Percentiles rank a stretch among this genome's conserved stretches.
These are phyloP conservation scores for Mitragyna speciosa DNA, from an alignment of 257 asterid genomes.

Conservation along the genomic window DNA sequence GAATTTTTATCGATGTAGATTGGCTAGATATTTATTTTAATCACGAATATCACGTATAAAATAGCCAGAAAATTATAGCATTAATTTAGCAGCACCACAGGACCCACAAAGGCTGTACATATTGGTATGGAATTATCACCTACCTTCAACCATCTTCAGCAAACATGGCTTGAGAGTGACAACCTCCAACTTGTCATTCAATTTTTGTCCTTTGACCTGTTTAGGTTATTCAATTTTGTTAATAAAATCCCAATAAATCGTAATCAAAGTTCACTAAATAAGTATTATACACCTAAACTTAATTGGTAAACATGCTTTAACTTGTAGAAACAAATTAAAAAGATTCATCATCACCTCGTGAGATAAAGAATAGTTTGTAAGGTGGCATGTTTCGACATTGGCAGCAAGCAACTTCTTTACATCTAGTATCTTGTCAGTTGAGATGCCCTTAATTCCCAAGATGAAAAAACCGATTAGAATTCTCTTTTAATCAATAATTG, in stretches of 20 bases:
- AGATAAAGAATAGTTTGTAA: slow-evolving; percentile 72
- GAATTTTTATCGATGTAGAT: neutral
- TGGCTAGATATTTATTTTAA: neutral
- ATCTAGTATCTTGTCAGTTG: slow-evolving; percentile 93
- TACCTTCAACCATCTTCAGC: slow-evolving; percentile 94
- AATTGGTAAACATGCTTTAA: too few species aligned
- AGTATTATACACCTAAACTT: too few species aligned
- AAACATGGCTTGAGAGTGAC: slow-evolving; percentile 80
- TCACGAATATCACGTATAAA: too few species aligned
- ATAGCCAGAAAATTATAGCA: neutral
- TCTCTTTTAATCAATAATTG: neutral
- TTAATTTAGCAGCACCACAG: neutral
- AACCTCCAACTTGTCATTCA: slow-evolving; percentile 78
- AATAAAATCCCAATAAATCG: neutral
- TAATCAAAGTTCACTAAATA: neutral
- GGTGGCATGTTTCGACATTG: slow-evolving; percentile 86
- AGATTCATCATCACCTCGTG: slow-evolving; percentile 61
- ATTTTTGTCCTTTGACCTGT: slow-evolving; percentile 79
- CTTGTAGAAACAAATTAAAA: neutral
- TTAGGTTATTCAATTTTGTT: slow-evolving; percentile 1
- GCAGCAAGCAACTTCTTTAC: slow-evolving; percentile 77
- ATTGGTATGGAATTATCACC: slow-evolving; percentile 31
- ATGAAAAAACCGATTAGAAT: neutral
- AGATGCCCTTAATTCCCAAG: slow-evolving; percentile 63
- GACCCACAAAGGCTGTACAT: neutral